Evolutionary conservation across 208 protist genomes (phyloP).

Genomic region (Leishmania lainsoni): DNA sequence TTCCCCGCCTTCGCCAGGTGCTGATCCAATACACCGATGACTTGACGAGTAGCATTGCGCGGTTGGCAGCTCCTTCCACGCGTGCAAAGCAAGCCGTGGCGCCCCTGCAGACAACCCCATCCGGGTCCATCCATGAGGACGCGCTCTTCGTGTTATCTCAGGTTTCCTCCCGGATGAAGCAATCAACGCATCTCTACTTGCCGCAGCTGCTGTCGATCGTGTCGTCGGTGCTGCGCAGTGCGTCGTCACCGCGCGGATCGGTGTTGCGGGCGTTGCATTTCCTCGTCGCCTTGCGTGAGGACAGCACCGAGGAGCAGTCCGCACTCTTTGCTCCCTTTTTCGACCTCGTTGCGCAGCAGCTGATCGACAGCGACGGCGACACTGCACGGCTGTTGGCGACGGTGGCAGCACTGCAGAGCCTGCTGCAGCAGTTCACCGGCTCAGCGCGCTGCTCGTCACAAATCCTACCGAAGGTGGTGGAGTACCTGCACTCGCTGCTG

Average conservation of each 20-base stretch:
- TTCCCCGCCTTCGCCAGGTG: slow-evolving; percentile 71
- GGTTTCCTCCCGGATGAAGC: slow-evolving; percentile 24
- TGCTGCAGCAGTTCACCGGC: slow-evolving; percentile 62
- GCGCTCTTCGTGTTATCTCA: slow-evolving; percentile 24
- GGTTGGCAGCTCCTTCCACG: neutral
- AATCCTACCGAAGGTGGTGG: slow-evolving; percentile 49
- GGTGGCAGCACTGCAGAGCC: slow-evolving; percentile 62
- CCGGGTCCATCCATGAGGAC: slow-evolving; percentile 23
- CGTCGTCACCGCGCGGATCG: slow-evolving; percentile 34
- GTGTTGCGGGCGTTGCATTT: slow-evolving; percentile 67
- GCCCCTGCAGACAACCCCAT: slow-evolving; percentile 26
- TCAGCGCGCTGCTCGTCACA: slow-evolving; percentile 23
- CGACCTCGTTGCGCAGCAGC: slow-evolving; percentile 57
- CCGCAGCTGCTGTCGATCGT: slow-evolving; percentile 31
- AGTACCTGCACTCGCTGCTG: slow-evolving; percentile 66
- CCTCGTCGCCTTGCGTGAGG: slow-evolving; percentile 70
- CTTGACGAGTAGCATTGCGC: slow-evolving; percentile 29
- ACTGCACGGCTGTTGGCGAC: slow-evolving; percentile 47
- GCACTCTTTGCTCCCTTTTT: slow-evolving; percentile 68
- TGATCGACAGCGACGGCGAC: slow-evolving; percentile 68
- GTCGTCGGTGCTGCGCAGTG: slow-evolving; percentile 31
- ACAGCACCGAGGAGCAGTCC: slow-evolving; percentile 62
- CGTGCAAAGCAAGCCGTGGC: slow-evolving; percentile 30
- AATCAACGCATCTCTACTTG: slow-evolving; percentile 29
- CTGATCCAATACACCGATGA: slow-evolving; percentile 59